phyloP scores from a whole-genome alignment of 371 early-diverging fungal species.

The Mycotypha africana region DNA sequence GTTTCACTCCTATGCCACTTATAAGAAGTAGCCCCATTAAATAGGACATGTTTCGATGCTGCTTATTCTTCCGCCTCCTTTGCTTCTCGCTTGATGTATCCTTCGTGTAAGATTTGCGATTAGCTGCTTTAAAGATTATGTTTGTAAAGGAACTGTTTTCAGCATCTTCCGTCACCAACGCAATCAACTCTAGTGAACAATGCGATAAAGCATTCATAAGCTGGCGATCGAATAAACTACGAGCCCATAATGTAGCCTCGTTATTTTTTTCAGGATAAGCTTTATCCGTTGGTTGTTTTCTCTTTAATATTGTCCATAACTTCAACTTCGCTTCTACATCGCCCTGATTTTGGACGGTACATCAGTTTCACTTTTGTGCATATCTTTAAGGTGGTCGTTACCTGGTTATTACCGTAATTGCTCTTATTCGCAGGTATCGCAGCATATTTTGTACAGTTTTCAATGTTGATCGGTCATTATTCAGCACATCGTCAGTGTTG shows the following conservation, averaged over 20 bases:
- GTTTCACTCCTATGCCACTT: conserved; percentile 31
- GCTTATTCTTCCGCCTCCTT: no score
- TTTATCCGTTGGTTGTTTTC: conserved; percentile 5
- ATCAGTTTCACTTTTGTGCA: background rate
- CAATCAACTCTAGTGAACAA: conserved; percentile 19
- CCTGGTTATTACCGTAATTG: conserved; percentile 22
- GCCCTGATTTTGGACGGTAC: conserved; percentile 14
- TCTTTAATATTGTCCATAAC: conserved; percentile 31
- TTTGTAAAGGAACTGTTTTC: background rate
- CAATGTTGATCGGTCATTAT: conserved; percentile 1
- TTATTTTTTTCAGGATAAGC: no score
- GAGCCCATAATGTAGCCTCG: conserved; percentile 41
- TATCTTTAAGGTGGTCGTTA: background rate
- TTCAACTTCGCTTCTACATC: conserved; percentile 44
- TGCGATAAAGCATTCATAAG: conserved; percentile 26
- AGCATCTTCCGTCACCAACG: conserved; percentile 4
- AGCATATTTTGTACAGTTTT: conserved; percentile 15
- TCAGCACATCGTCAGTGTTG: background rate
- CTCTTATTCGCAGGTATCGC: conserved; percentile 19
- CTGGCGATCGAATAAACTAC: conserved; percentile 41
- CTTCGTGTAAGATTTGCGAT: conserved; percentile 5
- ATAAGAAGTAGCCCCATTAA: conserved; percentile 29
- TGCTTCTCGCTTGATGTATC: conserved; percentile 9
- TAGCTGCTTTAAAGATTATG: conserved; percentile 16
- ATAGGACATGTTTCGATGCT: conserved; percentile 13